Conservation (phyloP, 495 filamentous ascomycete species). For the Lepidopterella palustris region DNA sequence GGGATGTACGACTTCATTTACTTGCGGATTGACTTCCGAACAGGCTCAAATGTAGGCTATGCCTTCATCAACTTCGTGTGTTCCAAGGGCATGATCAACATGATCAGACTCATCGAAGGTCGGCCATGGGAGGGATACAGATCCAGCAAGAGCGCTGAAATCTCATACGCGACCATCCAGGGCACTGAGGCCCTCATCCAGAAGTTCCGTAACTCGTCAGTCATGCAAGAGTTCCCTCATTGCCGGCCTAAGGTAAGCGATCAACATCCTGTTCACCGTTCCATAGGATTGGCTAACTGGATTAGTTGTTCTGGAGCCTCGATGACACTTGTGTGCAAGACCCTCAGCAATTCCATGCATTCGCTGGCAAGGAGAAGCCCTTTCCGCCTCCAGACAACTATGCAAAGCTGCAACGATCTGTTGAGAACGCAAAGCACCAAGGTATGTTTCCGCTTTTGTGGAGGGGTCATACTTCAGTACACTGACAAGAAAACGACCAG, state of each 20-base stretch:
- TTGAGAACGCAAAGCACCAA: conserved; percentile 12
- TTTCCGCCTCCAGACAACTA: conserved; percentile 22
- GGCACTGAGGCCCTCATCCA: conserved; percentile 83
- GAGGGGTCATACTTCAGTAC: too few relatives aligned
- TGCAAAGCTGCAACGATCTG: conserved; percentile 22
- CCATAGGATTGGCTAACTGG: background rate
- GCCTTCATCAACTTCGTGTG: conserved; percentile 94
- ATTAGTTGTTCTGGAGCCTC: conserved; percentile 4
- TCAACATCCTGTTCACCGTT: background rate
- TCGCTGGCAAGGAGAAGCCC: conserved; percentile 8
- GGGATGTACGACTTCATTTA: conserved; percentile 94
- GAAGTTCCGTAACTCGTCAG: conserved; percentile 92
- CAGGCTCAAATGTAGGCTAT: conserved; percentile 73
- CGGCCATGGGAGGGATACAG: conserved; percentile 53
- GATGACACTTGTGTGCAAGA: background rate
- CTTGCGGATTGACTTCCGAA: conserved; percentile 63
- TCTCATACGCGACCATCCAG: conserved; percentile 93
- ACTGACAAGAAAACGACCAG: background rate
- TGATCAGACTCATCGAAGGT: conserved; percentile 16
- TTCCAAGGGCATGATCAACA: conserved; percentile 45
- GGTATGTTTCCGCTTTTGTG: conserved; percentile 3
- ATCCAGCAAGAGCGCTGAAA: conserved; percentile 71
- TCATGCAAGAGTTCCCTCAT: conserved; percentile 76
- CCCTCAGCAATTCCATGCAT: background rate
- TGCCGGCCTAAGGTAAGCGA: conserved; percentile 74